Percentiles rank a stretch among this genome's conserved stretches.
Evolutionary conservation across 257 asterid genomes (phyloP).

Genomic region (Przewalskia tangutica): DNA sequence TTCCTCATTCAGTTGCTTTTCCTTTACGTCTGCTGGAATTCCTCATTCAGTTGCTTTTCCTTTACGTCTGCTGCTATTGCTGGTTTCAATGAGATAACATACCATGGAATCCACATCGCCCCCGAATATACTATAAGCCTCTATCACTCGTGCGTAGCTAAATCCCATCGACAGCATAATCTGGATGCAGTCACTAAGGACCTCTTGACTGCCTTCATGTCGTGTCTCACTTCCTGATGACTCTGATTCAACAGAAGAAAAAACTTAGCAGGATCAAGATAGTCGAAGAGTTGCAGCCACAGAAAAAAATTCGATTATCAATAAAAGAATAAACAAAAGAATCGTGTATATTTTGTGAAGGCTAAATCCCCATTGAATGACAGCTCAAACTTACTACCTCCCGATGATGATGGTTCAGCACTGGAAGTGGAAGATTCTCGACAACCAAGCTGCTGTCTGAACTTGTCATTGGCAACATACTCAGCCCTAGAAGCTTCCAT

Average conservation of each 20-base stretch:
- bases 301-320: not conserved
- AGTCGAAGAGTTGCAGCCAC: not conserved
- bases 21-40: conserved; percentile 71
- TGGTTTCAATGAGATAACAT: conserved; percentile 67
- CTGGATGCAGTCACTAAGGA: conserved; percentile 66
- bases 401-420: conserved; percentile 98
- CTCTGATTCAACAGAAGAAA: conserved; percentile 23
- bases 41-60: conserved; percentile 89
- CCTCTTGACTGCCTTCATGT: conserved; percentile 35
- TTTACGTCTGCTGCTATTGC: conserved; percentile 69
- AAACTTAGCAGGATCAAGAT: not conserved
- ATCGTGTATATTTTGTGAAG: too few species aligned
- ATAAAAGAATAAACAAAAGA: not conserved
- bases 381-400: conserved; percentile 59
- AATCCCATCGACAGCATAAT: conserved; percentile 89
- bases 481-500: conserved; percentile 97
- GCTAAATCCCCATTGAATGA: not conserved
- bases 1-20: conserved; percentile 72
- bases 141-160: conserved; percentile 80
- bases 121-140: conserved; percentile 89
- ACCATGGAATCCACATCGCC: conserved; percentile 94
- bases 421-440: conserved; percentile 78
- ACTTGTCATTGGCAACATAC: conserved; percentile 57
- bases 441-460: conserved; percentile 49
- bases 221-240: conserved; percentile 42